A percentile compares a stretch with the other conserved stretches of the same genome.
These are phyloP conservation scores for Pythium dissimile DNA, from an alignment of 352 stramenopile species.

Conservation along the genomic window DNA sequence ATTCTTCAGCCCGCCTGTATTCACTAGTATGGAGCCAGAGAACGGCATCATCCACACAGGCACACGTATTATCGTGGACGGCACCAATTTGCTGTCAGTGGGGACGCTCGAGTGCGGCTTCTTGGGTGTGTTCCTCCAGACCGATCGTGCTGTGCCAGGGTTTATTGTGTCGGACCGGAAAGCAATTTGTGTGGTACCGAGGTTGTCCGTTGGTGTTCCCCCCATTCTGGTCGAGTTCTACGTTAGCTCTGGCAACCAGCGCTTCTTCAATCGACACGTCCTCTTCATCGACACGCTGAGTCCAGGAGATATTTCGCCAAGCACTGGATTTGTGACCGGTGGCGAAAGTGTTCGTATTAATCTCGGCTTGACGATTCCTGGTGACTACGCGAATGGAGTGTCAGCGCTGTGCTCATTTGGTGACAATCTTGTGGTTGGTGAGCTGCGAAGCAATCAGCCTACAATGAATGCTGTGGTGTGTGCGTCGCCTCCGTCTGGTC, in stretches of 20 bases:
- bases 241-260: background rate
- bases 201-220: background rate
- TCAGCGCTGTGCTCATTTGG: background rate
- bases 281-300: background rate
- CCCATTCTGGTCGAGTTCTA: background rate
- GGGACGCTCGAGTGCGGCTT: constrained; percentile 14
- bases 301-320: background rate
- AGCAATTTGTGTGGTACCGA: constrained; percentile 12
- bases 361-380: constrained; percentile 1
- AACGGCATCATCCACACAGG: constrained; percentile 12
- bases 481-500: background rate
- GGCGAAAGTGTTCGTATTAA: constrained; percentile 1
- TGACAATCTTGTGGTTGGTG: background rate
- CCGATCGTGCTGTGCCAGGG: background rate
- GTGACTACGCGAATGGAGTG: background rate
- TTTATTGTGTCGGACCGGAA: background rate
- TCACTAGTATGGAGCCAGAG: constrained; percentile 1
- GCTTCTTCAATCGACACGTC: background rate
- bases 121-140: background rate
- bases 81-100: constrained; percentile 7
- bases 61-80: constrained; percentile 14
- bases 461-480: background rate
- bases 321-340: constrained; percentile 4
- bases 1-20: constrained; percentile 10
- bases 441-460: background rate